Base-by-base conservation (phyloP, 768 basidiomycete species). In the Panus rudis region DNA sequence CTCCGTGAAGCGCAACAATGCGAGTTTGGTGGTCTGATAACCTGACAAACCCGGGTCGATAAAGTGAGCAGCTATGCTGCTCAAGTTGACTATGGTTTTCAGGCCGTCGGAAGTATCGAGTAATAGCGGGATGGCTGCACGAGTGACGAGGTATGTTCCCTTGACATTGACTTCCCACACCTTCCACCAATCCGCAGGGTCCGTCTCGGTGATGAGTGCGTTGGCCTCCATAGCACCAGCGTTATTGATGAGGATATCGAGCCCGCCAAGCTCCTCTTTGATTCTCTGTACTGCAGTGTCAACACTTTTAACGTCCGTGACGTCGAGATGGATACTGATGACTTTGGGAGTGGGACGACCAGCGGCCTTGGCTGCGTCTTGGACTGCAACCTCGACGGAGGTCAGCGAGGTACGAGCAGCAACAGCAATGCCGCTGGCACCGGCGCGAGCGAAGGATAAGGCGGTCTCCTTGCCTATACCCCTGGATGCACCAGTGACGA, bases 381-480 rank as follows among this genome's bases (percentile, higher is more conserved):
- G 30, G 16, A 14, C 4, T 5, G 19, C 22, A 30, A 20, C 13
- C 16, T 6, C 28, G 28, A 20, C 13, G 20, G 14, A 41, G 40
- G 40, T 31, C 26, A 2, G 16, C 8, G n/a, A n/a, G n/a, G n/a
- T n/a, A 16, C 57, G 54, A 1, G 57, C 51, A 24, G 52, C 45
- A 2, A 62, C 46, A 13, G 54, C 52, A 12, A 59, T n/a, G 22
- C 46, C 46, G 16, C 43, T 52, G 1, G 57, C 60, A 7, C 63
- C 61, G 1, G 61, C 56, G 1, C 51, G 50, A 11, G 61, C 57
- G 24, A 58, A 59, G 5, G 53, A 46, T 10, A 54, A 27, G 3
- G 61, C 57, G 3, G 50, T 52, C 16, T 52, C 57, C 14, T 41
- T 26, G 10, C 63, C 60, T 22, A 64, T 57, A n/a, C 63, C 61